Percentiles rank a stretch among this genome's conserved stretches.
These are phyloP conservation scores for Lupinus albus DNA, from an alignment of 306 rosid genomes.

Conservation along the genomic window DNA sequence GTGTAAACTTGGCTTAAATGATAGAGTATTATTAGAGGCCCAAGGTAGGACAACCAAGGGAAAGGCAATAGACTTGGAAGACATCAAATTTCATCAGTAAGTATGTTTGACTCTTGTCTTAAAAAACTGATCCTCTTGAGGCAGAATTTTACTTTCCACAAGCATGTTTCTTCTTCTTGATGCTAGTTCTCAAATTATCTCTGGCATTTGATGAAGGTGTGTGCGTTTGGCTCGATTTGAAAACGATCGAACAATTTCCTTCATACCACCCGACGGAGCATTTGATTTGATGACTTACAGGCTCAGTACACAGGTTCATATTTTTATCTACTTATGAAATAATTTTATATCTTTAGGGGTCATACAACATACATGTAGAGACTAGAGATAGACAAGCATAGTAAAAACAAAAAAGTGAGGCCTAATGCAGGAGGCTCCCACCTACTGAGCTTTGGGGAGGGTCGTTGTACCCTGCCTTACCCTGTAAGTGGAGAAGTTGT, in stretches of 20 bases:
- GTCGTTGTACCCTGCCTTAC: too few relatives aligned
- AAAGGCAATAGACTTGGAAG: slow-evolving; percentile 96
- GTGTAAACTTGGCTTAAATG: slow-evolving; percentile 96
- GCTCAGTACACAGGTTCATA: slow-evolving; percentile 84
- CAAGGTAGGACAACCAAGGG: slow-evolving; percentile 74
- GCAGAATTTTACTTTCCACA: slow-evolving; percentile 27
- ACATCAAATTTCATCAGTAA: slow-evolving; percentile 97
- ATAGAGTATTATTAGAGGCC: slow-evolving; percentile 89
- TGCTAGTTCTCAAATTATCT: slow-evolving; percentile 41
- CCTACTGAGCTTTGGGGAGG: too few relatives aligned
- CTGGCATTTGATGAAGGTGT: slow-evolving; percentile 66
- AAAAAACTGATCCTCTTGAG: slow-evolving; percentile 9
- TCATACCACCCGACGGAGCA: slow-evolving; percentile 95
- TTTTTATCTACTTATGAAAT: slow-evolving; percentile 38
- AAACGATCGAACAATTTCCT: slow-evolving; percentile 94
- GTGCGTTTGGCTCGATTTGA: slow-evolving; percentile 99
- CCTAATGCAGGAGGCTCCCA: too few relatives aligned
- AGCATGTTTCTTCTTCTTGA: slow-evolving; percentile 27
- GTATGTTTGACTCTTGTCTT: slow-evolving; percentile 49
- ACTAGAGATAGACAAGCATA: background rate
- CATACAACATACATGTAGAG: background rate
- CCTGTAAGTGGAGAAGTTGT: too few relatives aligned
- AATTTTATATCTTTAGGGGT: slow-evolving; percentile 20
- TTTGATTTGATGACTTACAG: slow-evolving; percentile 98
- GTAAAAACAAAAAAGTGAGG: too few relatives aligned